Conservation (phyloP, 352 stramenopile genomes). For the Phytopythium sindhum region DNA sequence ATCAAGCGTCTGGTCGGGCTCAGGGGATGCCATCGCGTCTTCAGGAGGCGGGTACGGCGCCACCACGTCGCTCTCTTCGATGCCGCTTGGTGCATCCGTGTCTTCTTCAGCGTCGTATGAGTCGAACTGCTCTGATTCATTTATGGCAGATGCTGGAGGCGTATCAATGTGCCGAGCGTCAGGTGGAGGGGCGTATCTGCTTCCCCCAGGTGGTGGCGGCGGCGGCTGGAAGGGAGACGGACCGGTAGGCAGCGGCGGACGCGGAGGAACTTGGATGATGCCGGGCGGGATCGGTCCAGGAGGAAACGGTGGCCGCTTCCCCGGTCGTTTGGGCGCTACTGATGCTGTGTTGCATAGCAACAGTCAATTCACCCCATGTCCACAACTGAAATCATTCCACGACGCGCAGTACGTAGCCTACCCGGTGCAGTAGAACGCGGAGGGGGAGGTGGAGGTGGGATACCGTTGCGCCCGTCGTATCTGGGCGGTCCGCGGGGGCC, state of each 20-base stretch:
- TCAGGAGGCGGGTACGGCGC: conserved; percentile 29
- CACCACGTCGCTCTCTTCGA: conserved; percentile 25
- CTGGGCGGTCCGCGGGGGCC: not conserved
- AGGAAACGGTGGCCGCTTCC: conserved; percentile 61
- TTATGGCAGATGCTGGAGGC: not conserved
- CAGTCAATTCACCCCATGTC: not conserved
- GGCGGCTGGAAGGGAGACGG: conserved; percentile 31
- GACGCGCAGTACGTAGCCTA: not conserved
- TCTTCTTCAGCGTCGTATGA: not conserved
- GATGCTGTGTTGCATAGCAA: too few species aligned
- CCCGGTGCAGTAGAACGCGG: conserved; percentile 3
- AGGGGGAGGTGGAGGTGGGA: not conserved
- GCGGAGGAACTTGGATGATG: conserved; percentile 54
- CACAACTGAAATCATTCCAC: not conserved
- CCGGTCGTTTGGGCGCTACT: conserved; percentile 28
- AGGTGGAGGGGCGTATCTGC: conserved; percentile 12
- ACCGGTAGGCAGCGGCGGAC: conserved; percentile 51
- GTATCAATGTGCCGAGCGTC: not conserved
- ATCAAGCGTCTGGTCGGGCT: conserved; percentile 20
- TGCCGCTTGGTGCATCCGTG: not conserved
- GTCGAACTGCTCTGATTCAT: not conserved
- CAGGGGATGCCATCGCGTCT: not conserved
- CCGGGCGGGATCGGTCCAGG: conserved; percentile 44
- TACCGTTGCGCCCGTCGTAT: conserved; percentile 1
- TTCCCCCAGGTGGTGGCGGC: conserved; percentile 26